Evolutionary conservation across 257 asterid species (phyloP).

Genomic region (Leptodermis oblonga): DNA sequence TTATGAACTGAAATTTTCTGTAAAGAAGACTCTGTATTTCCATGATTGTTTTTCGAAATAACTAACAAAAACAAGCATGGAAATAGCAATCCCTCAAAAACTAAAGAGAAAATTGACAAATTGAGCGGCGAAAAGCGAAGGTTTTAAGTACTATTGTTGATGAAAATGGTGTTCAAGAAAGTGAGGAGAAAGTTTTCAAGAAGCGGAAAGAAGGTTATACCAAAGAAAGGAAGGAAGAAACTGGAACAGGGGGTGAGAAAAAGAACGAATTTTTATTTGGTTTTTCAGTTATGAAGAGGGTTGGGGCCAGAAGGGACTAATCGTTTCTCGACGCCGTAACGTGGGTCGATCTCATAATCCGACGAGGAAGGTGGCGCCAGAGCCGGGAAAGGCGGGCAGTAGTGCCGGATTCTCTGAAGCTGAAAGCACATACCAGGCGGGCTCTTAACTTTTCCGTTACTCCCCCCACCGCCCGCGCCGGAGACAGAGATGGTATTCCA

Average conservation of each 20-base stretch:
- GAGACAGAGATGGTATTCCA: constrained; percentile 27
- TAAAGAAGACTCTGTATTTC: constrained; percentile 6
- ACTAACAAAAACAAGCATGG: constrained; percentile 55
- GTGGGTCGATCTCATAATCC: constrained; percentile 58
- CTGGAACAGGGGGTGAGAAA: background rate
- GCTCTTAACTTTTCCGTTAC: background rate
- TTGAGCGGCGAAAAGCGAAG: background rate
- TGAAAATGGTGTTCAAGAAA: background rate
- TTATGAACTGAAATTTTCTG: no score
- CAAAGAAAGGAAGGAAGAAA: background rate
- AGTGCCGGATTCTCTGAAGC: constrained; percentile 50
- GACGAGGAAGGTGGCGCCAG: constrained; percentile 28
- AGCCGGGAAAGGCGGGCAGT: constrained; percentile 46
- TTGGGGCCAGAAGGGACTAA: constrained; percentile 90
- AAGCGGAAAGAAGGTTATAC: background rate
- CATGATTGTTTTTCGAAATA: background rate
- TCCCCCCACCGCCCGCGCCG: background rate
- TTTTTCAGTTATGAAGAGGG: constrained; percentile 71
- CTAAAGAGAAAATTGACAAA: background rate
- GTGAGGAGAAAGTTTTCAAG: background rate
- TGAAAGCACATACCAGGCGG: constrained; percentile 36
- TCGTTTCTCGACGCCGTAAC: constrained; percentile 74
- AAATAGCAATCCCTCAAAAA: constrained; percentile 35
- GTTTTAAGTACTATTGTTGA: background rate
- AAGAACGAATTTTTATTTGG: background rate